Evolutionary conservation across 2,329 filamentous ascomycete genomes (phyloP), one percentile per base, ranked within the genome.

Genomic region (Stachybotrys echinatus): DNA sequence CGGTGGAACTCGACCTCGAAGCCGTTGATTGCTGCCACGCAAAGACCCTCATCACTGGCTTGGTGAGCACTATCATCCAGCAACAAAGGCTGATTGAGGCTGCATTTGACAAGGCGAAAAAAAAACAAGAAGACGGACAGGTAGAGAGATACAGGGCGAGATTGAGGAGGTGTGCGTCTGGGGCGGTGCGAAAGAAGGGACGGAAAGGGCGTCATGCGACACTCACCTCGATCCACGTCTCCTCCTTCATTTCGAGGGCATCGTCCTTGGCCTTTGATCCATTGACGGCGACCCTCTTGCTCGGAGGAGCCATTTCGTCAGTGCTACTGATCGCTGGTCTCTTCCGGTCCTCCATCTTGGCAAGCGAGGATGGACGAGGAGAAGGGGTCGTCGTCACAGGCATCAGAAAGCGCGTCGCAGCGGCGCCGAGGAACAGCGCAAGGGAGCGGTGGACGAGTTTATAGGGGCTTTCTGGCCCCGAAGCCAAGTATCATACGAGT

Each of bases 281-380:
- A 77, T 96, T 96, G 58, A 92, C 81, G 50, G 90, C 89, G 70
- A 95, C 88, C 72, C 91, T 87, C 79, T 97, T 99, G 65, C 85
- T 88, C 20, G 92, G 92, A 58, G 92, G 92, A 58, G 88, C 88
- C 65, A 89, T 77, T 60, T 96, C 90, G 69, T 94, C 89, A 64
- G 83, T 76, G 66, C 87, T 88, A 72, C 83, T 80, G 61, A 87
- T 81, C 66, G 91, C 89, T 66, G 91, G 88, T 83, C 94, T 85
- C 83, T 99, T 99, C 83, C 94, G 90, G 79, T 97, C 94, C 81
- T 99, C 94, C 92, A 97, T 99, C 83, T 94, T 96, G 77, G 84
- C 78, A 74, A 89, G 80, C 80, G 85, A 85, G 76, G 89, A 87
- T 78, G 88, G 83, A 81, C 84, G 83, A 79, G 85, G 80, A 73